Percentiles rank a stretch among this genome's conserved stretches.
Evolutionary conservation across 1,284 basidiomycete species (phyloP).

Genomic region (Sporisorium graminicola): DNA sequence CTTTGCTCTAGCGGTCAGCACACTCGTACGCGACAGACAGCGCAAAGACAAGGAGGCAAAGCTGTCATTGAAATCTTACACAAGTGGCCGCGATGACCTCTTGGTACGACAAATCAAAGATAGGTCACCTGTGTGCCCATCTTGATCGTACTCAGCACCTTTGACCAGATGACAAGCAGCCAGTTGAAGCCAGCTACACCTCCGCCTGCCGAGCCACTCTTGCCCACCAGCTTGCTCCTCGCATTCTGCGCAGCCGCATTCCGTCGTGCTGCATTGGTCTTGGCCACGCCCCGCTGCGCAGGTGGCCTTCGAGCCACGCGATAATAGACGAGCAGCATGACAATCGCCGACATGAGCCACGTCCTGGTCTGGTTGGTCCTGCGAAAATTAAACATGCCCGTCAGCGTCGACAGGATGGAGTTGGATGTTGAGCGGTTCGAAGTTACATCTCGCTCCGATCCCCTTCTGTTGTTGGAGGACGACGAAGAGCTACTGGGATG

Average conservation of each 20-base stretch:
- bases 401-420: conserved; percentile 34
- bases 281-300: background rate
- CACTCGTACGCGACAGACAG: background rate
- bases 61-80: background rate
- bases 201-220: conserved; percentile 13
- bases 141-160: conserved; percentile 49
- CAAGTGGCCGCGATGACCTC: background rate
- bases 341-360: conserved; percentile 46
- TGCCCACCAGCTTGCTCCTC: conserved; percentile 39
- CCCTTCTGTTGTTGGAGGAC: conserved; percentile 10
- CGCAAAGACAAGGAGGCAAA: background rate
- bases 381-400: conserved; percentile 36
- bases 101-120: conserved; percentile 13
- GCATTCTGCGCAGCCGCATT: conserved; percentile 36
- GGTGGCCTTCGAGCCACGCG: conserved; percentile 27
- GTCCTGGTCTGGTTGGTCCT: conserved; percentile 32
- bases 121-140: conserved; percentile 57
- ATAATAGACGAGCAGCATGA: conserved; percentile 41
- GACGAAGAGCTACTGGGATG: background rate
- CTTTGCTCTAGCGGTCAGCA: background rate
- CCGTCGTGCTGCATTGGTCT: conserved; percentile 1
- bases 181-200: conserved; percentile 31
- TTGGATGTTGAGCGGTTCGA: conserved; percentile 9
- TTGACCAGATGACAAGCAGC: conserved; percentile 40
- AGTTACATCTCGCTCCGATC: conserved; percentile 11